Base-by-base conservation (phyloP, 2,329 filamentous ascomycete species). In the Epicoccum nigrum region DNA sequence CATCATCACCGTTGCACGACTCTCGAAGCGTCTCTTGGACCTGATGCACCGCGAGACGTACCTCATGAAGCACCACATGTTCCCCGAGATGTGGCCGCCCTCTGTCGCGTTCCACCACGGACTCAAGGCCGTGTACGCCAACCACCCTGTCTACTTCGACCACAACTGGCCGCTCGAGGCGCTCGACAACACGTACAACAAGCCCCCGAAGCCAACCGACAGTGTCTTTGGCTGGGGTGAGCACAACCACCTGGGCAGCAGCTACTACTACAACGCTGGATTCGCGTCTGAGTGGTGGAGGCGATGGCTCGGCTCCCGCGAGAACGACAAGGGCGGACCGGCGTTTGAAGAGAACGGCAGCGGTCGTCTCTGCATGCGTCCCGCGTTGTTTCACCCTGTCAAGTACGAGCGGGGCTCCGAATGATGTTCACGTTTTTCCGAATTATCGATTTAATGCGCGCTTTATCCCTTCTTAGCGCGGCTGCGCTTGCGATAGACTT, bases 61-160 rank as follows among this genome's bases (percentile, higher is more conserved):
- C 56, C 80, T 83, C 12, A 87, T 88, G 56, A 87, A 88, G 63
- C 88, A 91, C 66, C 75, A 77, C 65, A 85, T 92, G 63, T 88
- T 87, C 51, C 89, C 88, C 0, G 89, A 93, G 69, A 92, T 93
- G 88, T 88, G 86, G 54, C 85, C 88, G 0, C 86, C 88, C 47
- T 87, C 87, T 0, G 83, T 87, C 20, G 85, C 88, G 0, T 79
- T 93, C 15, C 83, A 91, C 56, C 88, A 94, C 68, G 89, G 90
- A 5, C 78, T 92, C 40, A 93, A 93, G 74, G 85, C 87, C 4
- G 86, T 91, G 4, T 90, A 87, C 64, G 88, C 85, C 9, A 89
- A 89, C 9, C 89, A 92, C 71, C 89, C 89, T 1, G 83, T 92
- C 38, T 92, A 86, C 71, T 89, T 91, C 64, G 89, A 93, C 71